A percentile compares a stretch with the other conserved stretches of the same genome.
phyloP scores from a whole-genome alignment of 225 moss, liverwort and hornwort species.

The Thuidium tamariscinum region DNA sequence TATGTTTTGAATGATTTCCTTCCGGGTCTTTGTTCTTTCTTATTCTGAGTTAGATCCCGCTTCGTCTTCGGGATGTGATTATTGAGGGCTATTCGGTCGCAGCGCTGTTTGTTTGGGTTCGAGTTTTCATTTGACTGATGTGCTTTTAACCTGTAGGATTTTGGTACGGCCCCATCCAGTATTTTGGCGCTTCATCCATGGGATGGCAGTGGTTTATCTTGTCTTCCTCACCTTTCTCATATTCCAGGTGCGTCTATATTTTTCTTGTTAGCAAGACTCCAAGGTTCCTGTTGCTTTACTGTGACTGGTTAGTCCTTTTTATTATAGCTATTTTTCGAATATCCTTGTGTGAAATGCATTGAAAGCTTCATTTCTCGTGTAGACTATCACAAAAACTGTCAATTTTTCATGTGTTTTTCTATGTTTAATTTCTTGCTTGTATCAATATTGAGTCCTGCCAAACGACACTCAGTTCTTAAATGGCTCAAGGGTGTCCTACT shows the following conservation, averaged over 20 bases:
- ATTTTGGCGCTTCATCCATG: constrained; percentile 92
- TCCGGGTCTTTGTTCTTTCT: neutral
- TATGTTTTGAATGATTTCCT: neutral
- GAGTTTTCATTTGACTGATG: neutral
- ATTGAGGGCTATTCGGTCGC: neutral
- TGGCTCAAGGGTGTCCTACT: neutral
- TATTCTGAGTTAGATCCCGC: neutral
- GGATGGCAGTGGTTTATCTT: constrained; percentile 83
- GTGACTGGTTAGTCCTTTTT: neutral
- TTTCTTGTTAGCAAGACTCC: neutral
- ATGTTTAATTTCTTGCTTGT: neutral
- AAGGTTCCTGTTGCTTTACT: neutral
- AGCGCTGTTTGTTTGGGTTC: neutral
- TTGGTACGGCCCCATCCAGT: constrained; percentile 92
- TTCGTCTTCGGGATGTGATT: neutral
- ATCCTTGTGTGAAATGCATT: neutral
- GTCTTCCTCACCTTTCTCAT: constrained; percentile 80
- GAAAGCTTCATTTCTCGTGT: neutral
- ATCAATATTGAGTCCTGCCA: neutral
- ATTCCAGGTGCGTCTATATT: constrained; percentile 54
- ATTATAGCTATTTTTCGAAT: neutral
- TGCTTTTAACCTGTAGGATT: constrained; percentile 38
- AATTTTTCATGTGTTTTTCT: neutral
- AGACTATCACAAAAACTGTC: neutral
- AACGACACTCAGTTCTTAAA: neutral